A percentile compares a stretch with the other conserved stretches of the same genome.
Evolutionary conservation across 352 stramenopile genomes (phyloP).

Genomic region (Globisporangium cylindrosporum): DNA sequence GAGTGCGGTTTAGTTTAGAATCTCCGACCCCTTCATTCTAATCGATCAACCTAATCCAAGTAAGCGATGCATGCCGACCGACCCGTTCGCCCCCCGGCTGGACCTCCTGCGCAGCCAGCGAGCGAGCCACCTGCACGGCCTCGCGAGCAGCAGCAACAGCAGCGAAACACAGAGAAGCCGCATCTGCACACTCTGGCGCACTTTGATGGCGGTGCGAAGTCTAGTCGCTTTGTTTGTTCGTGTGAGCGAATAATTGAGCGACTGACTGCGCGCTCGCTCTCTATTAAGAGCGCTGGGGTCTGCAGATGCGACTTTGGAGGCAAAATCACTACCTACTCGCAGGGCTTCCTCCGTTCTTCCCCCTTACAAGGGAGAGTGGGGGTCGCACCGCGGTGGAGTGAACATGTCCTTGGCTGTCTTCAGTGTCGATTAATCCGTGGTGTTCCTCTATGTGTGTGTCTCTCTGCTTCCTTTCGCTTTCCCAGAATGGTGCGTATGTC

Average conservation of each 20-base stretch:
- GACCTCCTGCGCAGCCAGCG: background rate
- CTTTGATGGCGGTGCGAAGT: background rate
- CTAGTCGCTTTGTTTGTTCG: background rate
- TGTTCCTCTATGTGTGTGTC: slow-evolving; percentile 20
- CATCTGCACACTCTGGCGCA: slow-evolving; percentile 14
- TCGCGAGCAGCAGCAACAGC: slow-evolving; percentile 15
- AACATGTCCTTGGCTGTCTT: slow-evolving; percentile 57
- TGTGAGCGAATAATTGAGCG: background rate
- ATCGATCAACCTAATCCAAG: slow-evolving; percentile 40
- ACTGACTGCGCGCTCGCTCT: slow-evolving; percentile 6
- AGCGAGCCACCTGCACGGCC: background rate
- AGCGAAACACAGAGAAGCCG: slow-evolving; percentile 18
- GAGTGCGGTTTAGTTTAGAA: slow-evolving; percentile 15
- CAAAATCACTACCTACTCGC: slow-evolving; percentile 35
- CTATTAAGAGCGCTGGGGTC: slow-evolving; percentile 6
- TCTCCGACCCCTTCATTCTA: slow-evolving; percentile 37
- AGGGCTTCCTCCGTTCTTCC: slow-evolving; percentile 13
- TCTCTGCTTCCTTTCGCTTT: background rate
- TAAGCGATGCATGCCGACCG: slow-evolving; percentile 22
- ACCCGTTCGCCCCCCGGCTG: background rate
- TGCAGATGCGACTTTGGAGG: slow-evolving; percentile 65
- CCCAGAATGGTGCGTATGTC: slow-evolving; percentile 99
- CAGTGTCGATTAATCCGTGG: slow-evolving; percentile 44
- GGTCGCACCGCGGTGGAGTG: slow-evolving; percentile 24
- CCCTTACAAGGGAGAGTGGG: slow-evolving; percentile 7